Evolutionary conservation across 345 rosid genomes (phyloP).

Genomic region (Citrus hindsii): DNA sequence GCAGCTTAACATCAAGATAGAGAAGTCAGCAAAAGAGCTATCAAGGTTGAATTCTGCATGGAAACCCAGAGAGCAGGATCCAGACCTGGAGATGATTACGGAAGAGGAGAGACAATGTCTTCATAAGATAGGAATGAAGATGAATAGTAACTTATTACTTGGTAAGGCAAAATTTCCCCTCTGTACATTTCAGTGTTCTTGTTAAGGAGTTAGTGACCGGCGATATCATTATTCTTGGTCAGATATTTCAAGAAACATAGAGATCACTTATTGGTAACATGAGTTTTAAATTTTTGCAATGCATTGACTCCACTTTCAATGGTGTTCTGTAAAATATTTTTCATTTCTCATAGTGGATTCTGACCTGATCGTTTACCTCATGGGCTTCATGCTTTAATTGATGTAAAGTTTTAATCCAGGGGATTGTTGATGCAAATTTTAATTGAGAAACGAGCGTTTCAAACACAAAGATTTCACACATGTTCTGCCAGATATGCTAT

Average conservation of each 20-base stretch:
- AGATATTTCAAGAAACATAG: not conserved
- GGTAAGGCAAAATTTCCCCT: constrained; percentile 46
- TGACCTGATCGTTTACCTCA: not conserved
- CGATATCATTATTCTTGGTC: not conserved
- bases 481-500: not conserved
- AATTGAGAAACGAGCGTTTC: not conserved
- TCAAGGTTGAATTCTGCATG: constrained; percentile 50
- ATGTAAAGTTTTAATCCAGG: not conserved
- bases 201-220: too few species aligned
- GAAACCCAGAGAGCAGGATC: constrained; percentile 44
- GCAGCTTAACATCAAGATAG: constrained; percentile 68
- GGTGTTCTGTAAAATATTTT: not conserved
- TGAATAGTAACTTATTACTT: constrained; percentile 60
- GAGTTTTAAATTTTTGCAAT: not conserved
- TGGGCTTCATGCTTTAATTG: not conserved
- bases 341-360: not conserved
- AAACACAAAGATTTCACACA: not conserved
- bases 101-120: constrained; percentile 80
- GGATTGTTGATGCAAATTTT: not conserved
- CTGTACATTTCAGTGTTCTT: not conserved
- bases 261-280: not conserved
- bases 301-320: not conserved
- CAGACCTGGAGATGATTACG: constrained; percentile 62
- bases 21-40: constrained; percentile 46
- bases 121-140: constrained; percentile 62